phyloP scores from a whole-genome alignment of 257 asterid genomes.

The Coffea canephora region DNA sequence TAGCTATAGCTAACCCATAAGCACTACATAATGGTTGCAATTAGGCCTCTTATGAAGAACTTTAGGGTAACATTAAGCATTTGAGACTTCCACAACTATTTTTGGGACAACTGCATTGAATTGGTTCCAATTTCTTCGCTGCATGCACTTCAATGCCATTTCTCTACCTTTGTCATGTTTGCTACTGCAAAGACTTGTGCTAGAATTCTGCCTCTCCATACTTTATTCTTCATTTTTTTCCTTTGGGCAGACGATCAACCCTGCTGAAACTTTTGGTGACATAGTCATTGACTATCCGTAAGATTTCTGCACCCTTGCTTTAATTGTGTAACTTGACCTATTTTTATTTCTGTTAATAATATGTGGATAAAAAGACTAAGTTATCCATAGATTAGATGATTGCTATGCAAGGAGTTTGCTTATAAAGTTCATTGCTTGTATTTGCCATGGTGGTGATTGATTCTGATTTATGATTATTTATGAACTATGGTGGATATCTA shows the following conservation, averaged over 20 bases:
- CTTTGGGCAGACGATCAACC: slow-evolving; percentile 75
- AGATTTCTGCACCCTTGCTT: slow-evolving; percentile 44
- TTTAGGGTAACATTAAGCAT: background rate
- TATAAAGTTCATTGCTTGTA: background rate
- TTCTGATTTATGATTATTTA: background rate
- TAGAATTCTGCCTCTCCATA: background rate
- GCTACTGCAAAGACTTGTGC: background rate
- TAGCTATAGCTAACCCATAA: background rate
- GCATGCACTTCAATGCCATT: background rate
- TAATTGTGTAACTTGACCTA: background rate
- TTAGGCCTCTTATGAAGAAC: background rate
- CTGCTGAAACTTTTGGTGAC: slow-evolving; percentile 99
- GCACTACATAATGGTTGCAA: background rate
- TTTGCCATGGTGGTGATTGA: background rate
- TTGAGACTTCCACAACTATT: background rate
- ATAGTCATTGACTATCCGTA: slow-evolving; percentile 98
- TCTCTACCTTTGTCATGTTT: background rate
- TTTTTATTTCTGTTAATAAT: too few species aligned
- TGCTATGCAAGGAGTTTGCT: background rate
- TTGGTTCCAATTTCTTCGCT: background rate
- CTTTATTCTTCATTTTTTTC: slow-evolving; percentile 22
- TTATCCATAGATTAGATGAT: background rate
- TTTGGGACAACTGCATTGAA: background rate
- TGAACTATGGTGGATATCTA: slow-evolving; percentile 31
- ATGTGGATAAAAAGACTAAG: background rate